Conservation (phyloP, 495 filamentous ascomycete genomes). For the Penicillium waksmanii region DNA sequence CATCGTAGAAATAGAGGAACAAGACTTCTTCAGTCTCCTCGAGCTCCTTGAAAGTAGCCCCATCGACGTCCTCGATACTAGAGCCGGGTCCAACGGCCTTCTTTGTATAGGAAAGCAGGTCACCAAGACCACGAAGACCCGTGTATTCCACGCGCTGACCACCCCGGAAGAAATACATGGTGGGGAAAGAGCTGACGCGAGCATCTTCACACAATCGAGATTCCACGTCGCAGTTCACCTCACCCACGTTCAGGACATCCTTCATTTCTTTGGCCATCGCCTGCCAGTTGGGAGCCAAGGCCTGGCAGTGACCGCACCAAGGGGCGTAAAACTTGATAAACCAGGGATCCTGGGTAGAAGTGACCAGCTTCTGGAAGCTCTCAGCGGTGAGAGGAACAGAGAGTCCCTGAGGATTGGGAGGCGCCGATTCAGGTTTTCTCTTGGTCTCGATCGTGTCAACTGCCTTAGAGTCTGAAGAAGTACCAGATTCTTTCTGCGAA, state of each 20-base stretch:
- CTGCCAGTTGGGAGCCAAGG: slow-evolving; percentile 86
- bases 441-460: slow-evolving; percentile 30
- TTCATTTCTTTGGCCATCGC: slow-evolving; percentile 90
- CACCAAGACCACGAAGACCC: slow-evolving; percentile 88
- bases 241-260: slow-evolving; percentile 84
- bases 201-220: slow-evolving; percentile 87
- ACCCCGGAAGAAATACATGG: slow-evolving; percentile 89
- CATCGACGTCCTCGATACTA: slow-evolving; percentile 79
- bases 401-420: slow-evolving; percentile 72
- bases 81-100: slow-evolving; percentile 80
- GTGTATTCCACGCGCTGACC: slow-evolving; percentile 92
- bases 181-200: slow-evolving; percentile 76
- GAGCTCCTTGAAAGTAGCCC: slow-evolving; percentile 73
- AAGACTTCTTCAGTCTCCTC: slow-evolving; percentile 94
- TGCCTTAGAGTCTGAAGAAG: slow-evolving; percentile 33
- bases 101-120: slow-evolving; percentile 82
- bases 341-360: slow-evolving; percentile 88
- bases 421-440: slow-evolving; percentile 48
- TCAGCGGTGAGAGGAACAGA: slow-evolving; percentile 80
- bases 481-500: slow-evolving; percentile 33
- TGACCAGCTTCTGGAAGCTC: slow-evolving; percentile 83
- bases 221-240: slow-evolving; percentile 92
- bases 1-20: slow-evolving; percentile 96
- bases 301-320: slow-evolving; percentile 95
- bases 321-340: slow-evolving; percentile 99